These are phyloP conservation scores for Didymella keratinophila DNA, from an alignment of 2,329 filamentous ascomycete genomes.

Conservation along the genomic window DNA sequence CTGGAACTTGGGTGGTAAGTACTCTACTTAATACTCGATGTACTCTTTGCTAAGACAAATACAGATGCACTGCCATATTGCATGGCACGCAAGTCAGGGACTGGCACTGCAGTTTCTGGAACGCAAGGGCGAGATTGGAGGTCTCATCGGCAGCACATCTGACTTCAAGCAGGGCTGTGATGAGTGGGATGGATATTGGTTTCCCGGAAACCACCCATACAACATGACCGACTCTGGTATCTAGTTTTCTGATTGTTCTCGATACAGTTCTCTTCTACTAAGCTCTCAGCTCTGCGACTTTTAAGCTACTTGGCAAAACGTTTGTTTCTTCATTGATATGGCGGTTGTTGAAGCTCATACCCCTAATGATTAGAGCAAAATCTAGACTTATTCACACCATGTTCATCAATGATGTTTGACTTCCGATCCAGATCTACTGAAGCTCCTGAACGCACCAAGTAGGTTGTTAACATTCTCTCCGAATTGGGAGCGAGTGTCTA, in stretches of 20 bases:
- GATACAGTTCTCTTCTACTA: background rate
- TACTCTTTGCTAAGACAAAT: background rate
- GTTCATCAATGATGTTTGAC: background rate
- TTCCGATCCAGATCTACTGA: background rate
- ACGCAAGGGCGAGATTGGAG: conserved; percentile 36
- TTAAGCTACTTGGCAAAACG: background rate
- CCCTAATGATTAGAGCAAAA: background rate
- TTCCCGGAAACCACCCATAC: conserved; percentile 40
- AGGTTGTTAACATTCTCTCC: background rate
- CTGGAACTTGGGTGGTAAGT: conserved; percentile 52
- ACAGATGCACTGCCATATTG: conserved; percentile 47
- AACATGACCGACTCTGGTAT: conserved; percentile 46
- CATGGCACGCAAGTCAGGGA: conserved; percentile 48
- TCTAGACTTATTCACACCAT: background rate
- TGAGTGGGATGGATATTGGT: conserved; percentile 47
- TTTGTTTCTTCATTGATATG: background rate
- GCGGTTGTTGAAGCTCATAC: background rate
- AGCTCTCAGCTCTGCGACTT: background rate
- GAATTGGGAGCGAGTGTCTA: background rate
- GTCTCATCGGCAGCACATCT: conserved; percentile 30
- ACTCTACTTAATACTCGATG: no score
- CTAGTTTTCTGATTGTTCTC: conserved; percentile 8
- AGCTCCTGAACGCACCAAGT: no score
- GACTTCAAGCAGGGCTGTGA: conserved; percentile 39
- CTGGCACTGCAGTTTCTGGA: conserved; percentile 64